Evolutionary conservation across 306 rosid genomes (phyloP), one percentile per base, ranked within the genome.

Genomic region (Quercus suber): DNA sequence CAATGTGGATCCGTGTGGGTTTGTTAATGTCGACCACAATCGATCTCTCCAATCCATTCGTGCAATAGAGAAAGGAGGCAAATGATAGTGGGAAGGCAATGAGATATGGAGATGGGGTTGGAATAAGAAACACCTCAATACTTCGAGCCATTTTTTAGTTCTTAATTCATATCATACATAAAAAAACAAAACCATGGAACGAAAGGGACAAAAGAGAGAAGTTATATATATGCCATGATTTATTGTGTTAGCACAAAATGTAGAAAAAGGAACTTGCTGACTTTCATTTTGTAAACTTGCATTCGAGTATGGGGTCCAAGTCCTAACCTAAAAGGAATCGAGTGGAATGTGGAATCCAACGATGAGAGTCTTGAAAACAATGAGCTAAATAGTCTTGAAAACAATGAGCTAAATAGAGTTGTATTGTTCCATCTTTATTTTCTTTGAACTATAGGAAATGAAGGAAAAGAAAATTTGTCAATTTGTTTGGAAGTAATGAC

Each of bases 1-100:
- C 60, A 72, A 67, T 81, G 83, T 80, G 86, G 86, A 77, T 82
- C 69, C 57, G 35, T 60, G 74, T 70, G 55, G 52, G 68, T 21
- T 74, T 49, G 69, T 79, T 33, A 27, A 79, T 90, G 95, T 89
- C 90, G 84, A 90, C 95, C 95, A 84, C 88, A 65, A 85, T 41
- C 45, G 45, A 41, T 52, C 78, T 75, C 49, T 77, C 75, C 87
- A 83, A 74, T 71, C 83, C 89, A 75, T 69, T 74, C 82, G 81
- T 87, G 88, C 89, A 83, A 74, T 68, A 41, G 23, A 82, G 79
- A 83, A 25, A 75, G 84, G 86, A 70, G 84, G 87, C 89, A 90
- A 87, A 68, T 6, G 9, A 74, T 84, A 82, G 90, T 90, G 91
- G 92, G 79, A 87, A 82, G 79, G 82, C 78, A 84, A 76, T 60